Percentiles rank a stretch among this genome's conserved stretches.
Evolutionary conservation across 108 stramenopile species (phyloP).

Genomic region (Aurantiochytrium sp.): DNA sequence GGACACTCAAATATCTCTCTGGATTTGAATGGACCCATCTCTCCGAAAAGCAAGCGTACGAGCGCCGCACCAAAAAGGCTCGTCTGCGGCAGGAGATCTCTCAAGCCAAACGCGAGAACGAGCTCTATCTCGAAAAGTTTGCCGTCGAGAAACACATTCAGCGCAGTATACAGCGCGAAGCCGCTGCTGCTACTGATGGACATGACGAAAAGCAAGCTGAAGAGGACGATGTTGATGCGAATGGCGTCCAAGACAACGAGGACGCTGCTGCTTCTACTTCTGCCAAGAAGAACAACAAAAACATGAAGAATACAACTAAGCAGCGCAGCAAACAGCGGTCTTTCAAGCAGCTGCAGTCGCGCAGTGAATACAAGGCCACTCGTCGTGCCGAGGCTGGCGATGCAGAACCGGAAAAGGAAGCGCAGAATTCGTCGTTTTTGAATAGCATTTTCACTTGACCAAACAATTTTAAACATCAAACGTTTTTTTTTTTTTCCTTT

Average conservation of each 20-base stretch:
- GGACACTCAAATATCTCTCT: conserved; percentile 85
- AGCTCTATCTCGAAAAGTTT: conserved; percentile 70
- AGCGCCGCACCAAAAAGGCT: conserved; percentile 77
- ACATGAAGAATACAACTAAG: not conserved
- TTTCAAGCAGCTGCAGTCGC: not conserved
- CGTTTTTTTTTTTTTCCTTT: too few relatives aligned
- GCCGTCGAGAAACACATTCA: conserved; percentile 54
- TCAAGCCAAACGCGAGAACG: conserved; percentile 79
- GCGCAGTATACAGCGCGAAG: not conserved
- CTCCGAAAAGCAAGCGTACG: conserved; percentile 94
- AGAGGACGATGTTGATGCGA: not conserved
- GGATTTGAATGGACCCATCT: conserved; percentile 92
- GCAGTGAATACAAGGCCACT: not conserved
- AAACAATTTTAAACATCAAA: too few relatives aligned
- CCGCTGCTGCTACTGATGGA: too few relatives aligned
- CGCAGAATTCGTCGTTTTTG: too few relatives aligned
- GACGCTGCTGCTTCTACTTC: not conserved
- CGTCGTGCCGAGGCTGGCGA: too few relatives aligned
- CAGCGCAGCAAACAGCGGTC: not conserved
- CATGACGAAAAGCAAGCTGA: too few relatives aligned
- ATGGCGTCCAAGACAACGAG: not conserved
- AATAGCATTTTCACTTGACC: too few relatives aligned
- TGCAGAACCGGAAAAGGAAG: too few relatives aligned
- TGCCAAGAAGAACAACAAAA: too few relatives aligned
- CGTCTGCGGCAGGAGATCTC: conserved; percentile 79